Evolutionary conservation across 805 yeast genomes (phyloP).

Genomic region (Ogataea neopini): DNA sequence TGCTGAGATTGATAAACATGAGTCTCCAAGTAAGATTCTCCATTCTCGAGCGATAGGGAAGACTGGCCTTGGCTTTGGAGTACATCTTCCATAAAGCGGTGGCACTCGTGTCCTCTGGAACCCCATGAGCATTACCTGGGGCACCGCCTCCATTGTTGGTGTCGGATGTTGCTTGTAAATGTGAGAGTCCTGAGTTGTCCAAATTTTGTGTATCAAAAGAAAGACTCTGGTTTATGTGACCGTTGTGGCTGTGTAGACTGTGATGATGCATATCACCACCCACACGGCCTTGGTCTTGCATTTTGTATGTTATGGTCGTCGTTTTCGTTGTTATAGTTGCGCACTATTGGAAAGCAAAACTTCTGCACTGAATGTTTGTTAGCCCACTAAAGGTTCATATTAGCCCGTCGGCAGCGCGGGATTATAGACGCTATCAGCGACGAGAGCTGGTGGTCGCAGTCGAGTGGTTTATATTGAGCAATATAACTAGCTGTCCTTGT

Average conservation of each 20-base stretch:
- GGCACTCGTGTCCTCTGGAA: conserved; percentile 41
- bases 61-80: conserved; percentile 66
- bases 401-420: conserved; percentile 3
- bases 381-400: conserved; percentile 2
- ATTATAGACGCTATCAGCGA: neutral
- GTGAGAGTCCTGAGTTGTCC: conserved; percentile 4
- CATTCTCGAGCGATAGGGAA: conserved; percentile 77
- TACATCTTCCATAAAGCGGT: conserved; percentile 80
- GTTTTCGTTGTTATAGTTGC: neutral
- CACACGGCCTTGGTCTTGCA: neutral
- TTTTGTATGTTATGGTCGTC: neutral
- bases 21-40: conserved; percentile 87
- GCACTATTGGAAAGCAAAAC: neutral
- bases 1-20: conserved; percentile 55
- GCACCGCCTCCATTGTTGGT: conserved; percentile 5
- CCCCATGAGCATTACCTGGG: neutral
- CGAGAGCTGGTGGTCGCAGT: neutral
- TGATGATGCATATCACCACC: neutral
- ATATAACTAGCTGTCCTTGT: neutral
- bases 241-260: neutral
- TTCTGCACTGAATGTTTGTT: neutral
- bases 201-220: conserved; percentile 9
- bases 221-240: neutral
- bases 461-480: neutral
- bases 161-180: neutral